phyloP scores from a whole-genome alignment of 1,139 yeast species.

The Zygoascus hellenicus region DNA sequence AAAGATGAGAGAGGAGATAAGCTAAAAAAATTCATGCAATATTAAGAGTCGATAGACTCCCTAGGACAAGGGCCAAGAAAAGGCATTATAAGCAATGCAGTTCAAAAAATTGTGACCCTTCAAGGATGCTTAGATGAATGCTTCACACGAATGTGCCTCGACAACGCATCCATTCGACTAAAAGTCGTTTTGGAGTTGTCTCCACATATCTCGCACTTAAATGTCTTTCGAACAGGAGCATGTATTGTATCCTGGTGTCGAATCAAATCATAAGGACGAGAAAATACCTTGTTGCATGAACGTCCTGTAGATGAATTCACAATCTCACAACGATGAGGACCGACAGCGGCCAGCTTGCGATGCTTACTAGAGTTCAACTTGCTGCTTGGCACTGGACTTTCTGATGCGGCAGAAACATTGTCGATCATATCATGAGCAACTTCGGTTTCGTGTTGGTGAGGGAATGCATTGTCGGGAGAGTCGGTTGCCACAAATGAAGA shows the following conservation, averaged over 20 bases:
- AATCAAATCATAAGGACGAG: slow-evolving; percentile 89
- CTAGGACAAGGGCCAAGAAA: too few relatives aligned
- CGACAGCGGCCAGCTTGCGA: slow-evolving; percentile 19
- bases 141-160: slow-evolving; percentile 86
- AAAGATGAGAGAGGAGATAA: too few relatives aligned
- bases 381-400: not conserved
- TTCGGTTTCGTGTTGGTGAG: not conserved
- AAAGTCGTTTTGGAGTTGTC: slow-evolving; percentile 68
- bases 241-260: slow-evolving; percentile 97
- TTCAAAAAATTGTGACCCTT: too few relatives aligned
- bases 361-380: slow-evolving; percentile 5
- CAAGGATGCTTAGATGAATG: slow-evolving; percentile 37
- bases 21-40: too few relatives aligned
- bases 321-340: slow-evolving; percentile 53
- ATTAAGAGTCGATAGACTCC: too few relatives aligned
- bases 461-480: not conserved
- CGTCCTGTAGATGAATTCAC: slow-evolving; percentile 55
- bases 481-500: not conserved
- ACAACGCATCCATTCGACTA: slow-evolving; percentile 89
- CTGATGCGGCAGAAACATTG: not conserved
- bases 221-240: slow-evolving; percentile 78
- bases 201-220: slow-evolving; percentile 78
- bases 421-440: not conserved
- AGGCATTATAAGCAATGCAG: too few relatives aligned
- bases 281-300: slow-evolving; percentile 74